phyloP scores from a whole-genome alignment of 1,139 yeast species.

The Hyphopichia burtonii region DNA sequence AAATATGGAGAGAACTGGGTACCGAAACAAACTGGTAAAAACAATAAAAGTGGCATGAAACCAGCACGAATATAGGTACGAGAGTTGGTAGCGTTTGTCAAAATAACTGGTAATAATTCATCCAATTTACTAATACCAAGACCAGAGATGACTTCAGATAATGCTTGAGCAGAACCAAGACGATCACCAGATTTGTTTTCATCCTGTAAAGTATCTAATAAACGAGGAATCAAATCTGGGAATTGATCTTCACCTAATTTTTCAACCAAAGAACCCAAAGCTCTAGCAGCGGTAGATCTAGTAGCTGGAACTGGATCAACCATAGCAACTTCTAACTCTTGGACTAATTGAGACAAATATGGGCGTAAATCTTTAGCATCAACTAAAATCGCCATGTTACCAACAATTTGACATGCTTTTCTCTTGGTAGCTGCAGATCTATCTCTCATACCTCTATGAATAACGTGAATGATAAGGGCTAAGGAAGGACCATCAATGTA shows the following conservation, averaged over 20 bases:
- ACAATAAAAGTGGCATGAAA: slow-evolving; percentile 84
- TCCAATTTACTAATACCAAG: slow-evolving; percentile 85
- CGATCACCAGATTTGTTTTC: slow-evolving; percentile 87
- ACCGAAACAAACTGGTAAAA: slow-evolving; percentile 94
- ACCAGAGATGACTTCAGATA: slow-evolving; percentile 91
- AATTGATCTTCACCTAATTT: slow-evolving; percentile 94
- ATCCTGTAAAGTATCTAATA: slow-evolving; percentile 75
- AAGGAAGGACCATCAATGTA: slow-evolving; percentile 97
- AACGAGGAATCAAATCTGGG: slow-evolving; percentile 86
- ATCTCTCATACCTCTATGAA: slow-evolving; percentile 93
- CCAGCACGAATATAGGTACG: slow-evolving; percentile 84
- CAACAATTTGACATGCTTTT: slow-evolving; percentile 96
- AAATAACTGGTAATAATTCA: slow-evolving; percentile 78
- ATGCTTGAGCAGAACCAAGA: slow-evolving; percentile 95
- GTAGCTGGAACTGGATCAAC: slow-evolving; percentile 98
- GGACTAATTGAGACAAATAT: slow-evolving; percentile 71
- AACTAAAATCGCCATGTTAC: slow-evolving; percentile 95
- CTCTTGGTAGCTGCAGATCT: slow-evolving; percentile 89
- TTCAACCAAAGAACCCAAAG: slow-evolving; percentile 93
- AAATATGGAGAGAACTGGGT: slow-evolving; percentile 88
- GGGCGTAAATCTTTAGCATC: slow-evolving; percentile 85
- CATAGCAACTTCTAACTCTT: slow-evolving; percentile 89
- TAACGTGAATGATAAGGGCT: slow-evolving; percentile 91
- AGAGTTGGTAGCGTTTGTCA: slow-evolving; percentile 67
- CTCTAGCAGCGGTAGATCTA: slow-evolving; percentile 96